phyloP scores from a whole-genome alignment of 1,139 yeast genomes.

The Yamadazyma epiphylla region DNA sequence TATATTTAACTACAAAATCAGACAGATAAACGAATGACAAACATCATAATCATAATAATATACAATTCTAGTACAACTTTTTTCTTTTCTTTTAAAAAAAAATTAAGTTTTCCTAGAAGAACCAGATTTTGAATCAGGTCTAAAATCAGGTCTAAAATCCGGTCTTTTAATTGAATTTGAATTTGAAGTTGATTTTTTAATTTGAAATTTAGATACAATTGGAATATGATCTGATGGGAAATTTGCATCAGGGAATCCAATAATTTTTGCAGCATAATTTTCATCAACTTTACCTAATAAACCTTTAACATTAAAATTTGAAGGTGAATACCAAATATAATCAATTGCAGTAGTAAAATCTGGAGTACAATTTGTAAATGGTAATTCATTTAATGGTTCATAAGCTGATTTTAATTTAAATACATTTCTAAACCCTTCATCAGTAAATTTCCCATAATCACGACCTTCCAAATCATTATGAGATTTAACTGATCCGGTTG shows the following conservation, averaged over 20 bases:
- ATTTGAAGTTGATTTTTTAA: slow-evolving; percentile 45
- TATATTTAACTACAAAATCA: not conserved
- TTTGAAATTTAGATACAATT: slow-evolving; percentile 69
- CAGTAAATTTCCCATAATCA: slow-evolving; percentile 88
- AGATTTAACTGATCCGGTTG: slow-evolving; percentile 69
- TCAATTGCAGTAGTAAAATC: slow-evolving; percentile 91
- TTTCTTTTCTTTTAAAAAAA: no score
- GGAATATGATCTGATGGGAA: slow-evolving; percentile 96
- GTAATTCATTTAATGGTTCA: slow-evolving; percentile 79
- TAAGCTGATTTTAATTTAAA: slow-evolving; percentile 85
- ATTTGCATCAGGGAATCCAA: slow-evolving; percentile 93
- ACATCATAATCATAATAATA: slow-evolving; percentile 8
- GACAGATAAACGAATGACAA: not conserved
- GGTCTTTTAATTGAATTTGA: slow-evolving; percentile 22
- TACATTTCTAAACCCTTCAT: slow-evolving; percentile 80
- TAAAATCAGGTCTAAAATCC: slow-evolving; percentile 43
- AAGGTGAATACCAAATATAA: slow-evolving; percentile 90
- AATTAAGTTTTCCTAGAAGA: slow-evolving; percentile 48
- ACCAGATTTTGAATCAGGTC: slow-evolving; percentile 50
- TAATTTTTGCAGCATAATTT: slow-evolving; percentile 68
- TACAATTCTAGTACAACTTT: slow-evolving; percentile 8
- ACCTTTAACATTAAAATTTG: slow-evolving; percentile 76
- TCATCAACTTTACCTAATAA: slow-evolving; percentile 80
- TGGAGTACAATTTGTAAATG: slow-evolving; percentile 93
- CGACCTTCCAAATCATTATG: slow-evolving; percentile 83